Percentiles rank a stretch among this genome's conserved stretches.
Evolutionary conservation across 371 early-diverging fungal genomes (phyloP).

Genomic region (Blastocladiella emersonii): DNA sequence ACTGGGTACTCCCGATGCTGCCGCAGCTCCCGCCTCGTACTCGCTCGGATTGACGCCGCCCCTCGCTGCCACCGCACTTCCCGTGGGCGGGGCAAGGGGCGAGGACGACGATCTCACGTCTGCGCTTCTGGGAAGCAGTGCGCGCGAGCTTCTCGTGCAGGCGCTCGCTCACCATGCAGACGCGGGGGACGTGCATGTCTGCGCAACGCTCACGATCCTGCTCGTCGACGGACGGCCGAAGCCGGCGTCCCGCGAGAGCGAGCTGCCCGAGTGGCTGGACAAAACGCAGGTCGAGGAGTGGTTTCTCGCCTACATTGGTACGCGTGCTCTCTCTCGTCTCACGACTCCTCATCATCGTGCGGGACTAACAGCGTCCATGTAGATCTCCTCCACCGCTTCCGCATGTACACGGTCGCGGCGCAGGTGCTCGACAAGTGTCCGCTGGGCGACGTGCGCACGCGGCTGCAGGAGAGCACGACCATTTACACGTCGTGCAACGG

Average conservation of each 20-base stretch:
- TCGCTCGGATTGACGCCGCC: too few species aligned
- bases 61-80: too few species aligned
- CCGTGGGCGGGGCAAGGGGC: too few species aligned
- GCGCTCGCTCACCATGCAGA: constrained; percentile 36
- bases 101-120: too few species aligned
- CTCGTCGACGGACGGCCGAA: constrained; percentile 14
- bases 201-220: constrained; percentile 51
- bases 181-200: constrained; percentile 76
- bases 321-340: background rate
- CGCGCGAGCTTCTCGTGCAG: background rate
- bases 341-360: background rate
- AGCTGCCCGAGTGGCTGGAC: constrained; percentile 27
- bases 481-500: constrained; percentile 54
- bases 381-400: constrained; percentile 63
- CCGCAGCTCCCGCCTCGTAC: too few species aligned
- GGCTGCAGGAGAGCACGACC: constrained; percentile 55
- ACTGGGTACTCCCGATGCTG: too few species aligned
- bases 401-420: constrained; percentile 53
- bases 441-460: constrained; percentile 33
- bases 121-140: too few species aligned
- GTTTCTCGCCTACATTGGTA: constrained; percentile 59
- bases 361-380: background rate
- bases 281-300: constrained; percentile 43
- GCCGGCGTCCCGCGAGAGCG: constrained; percentile 8
- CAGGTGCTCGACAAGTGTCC: constrained; percentile 43